phyloP scores from a whole-genome alignment of 2,329 filamentous ascomycete species.

The Exophiala spinifera region DNA sequence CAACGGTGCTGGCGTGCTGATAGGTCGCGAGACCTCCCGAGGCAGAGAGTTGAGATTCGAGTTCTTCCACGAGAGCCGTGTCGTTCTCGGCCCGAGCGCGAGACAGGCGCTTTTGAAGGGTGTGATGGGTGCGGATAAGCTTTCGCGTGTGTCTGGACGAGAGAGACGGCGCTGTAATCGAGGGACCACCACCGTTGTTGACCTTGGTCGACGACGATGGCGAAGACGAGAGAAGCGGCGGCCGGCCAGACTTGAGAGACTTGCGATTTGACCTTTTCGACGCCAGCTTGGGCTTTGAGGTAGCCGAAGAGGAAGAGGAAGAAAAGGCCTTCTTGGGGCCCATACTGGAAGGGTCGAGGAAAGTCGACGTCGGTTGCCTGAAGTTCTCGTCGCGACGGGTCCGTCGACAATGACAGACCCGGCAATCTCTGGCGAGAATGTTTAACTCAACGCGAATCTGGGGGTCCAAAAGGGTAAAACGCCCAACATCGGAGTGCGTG shows the following conservation, averaged over 20 bases:
- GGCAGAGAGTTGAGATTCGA: constrained; percentile 52
- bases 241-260: constrained; percentile 20
- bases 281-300: no score
- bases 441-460: no score
- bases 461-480: no score
- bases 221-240: constrained; percentile 11
- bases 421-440: no score
- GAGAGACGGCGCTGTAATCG: constrained; percentile 1
- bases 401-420: no score
- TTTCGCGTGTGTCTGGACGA: constrained; percentile 54
- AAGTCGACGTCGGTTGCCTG: no score
- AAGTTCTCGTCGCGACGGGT: no score
- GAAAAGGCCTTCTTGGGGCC: no score
- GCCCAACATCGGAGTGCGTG: no score
- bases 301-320: no score
- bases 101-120: constrained; percentile 55
- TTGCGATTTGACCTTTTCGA: background rate
- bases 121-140: constrained; percentile 59
- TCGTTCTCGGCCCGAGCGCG: constrained; percentile 50
- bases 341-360: no score
- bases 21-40: constrained; percentile 60
- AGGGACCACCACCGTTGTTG: background rate
- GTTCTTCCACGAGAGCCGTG: constrained; percentile 36
- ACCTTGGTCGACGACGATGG: background rate
- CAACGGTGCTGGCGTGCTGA: constrained; percentile 61